phyloP scores from a whole-genome alignment of 2,329 filamentous ascomycete species.

The Fusarium beomiforme region DNA sequence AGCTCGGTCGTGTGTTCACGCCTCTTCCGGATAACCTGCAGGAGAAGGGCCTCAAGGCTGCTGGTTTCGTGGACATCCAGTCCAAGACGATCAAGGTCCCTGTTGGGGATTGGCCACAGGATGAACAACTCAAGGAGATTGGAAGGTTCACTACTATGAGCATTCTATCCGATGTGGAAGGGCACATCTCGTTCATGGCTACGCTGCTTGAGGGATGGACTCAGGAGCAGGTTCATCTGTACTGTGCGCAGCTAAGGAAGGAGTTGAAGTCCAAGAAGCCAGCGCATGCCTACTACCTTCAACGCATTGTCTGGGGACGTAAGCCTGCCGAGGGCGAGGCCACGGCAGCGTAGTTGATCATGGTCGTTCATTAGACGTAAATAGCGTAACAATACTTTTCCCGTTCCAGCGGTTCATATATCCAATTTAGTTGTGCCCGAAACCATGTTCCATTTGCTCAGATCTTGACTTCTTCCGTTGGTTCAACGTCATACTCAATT shows the following conservation, averaged over 20 bases:
- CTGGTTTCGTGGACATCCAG: slow-evolving; percentile 34
- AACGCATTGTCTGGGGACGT: slow-evolving; percentile 42
- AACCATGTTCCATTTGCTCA: not conserved
- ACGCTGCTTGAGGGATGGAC: slow-evolving; percentile 50
- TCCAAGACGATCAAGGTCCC: slow-evolving; percentile 36
- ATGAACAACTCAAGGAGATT: slow-evolving; percentile 29
- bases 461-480: slow-evolving; percentile 15
- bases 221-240: slow-evolving; percentile 46
- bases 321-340: slow-evolving; percentile 18
- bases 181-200: slow-evolving; percentile 47
- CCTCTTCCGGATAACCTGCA: slow-evolving; percentile 20
- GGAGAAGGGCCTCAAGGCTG: slow-evolving; percentile 29
- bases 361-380: slow-evolving; percentile 19
- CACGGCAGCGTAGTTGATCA: not conserved
- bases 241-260: slow-evolving; percentile 46
- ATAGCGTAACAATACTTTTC: slow-evolving; percentile 19
- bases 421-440: not conserved
- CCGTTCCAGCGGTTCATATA: slow-evolving; percentile 16
- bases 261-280: slow-evolving; percentile 41
- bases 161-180: slow-evolving; percentile 50
- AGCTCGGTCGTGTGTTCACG: slow-evolving; percentile 45
- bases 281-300: slow-evolving; percentile 43
- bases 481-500: slow-evolving; percentile 73
- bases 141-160: slow-evolving; percentile 45
- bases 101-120: slow-evolving; percentile 33